A percentile compares a stretch with the other conserved stretches of the same genome.
Conservation (phyloP, 2,329 filamentous ascomycete species). For the Plenodomus lindquistii region DNA sequence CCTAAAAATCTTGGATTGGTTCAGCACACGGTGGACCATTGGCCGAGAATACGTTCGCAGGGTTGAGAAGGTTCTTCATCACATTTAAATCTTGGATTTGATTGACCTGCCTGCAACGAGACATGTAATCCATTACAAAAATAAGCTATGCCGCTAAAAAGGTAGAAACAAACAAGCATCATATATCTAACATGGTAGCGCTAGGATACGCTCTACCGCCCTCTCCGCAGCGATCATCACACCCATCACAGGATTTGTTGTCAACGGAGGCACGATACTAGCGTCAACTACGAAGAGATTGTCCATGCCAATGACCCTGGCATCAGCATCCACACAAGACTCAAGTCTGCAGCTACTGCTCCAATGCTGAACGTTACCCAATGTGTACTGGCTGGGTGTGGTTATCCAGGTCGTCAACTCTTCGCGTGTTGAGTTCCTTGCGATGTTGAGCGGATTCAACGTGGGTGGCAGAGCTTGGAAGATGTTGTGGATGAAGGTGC, state of each 20-base stretch:
- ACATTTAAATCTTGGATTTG: background rate
- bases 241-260: conserved; percentile 60
- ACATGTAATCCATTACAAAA: background rate
- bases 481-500: conserved; percentile 55
- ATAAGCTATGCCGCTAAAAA: background rate
- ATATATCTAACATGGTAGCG: background rate
- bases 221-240: conserved; percentile 59
- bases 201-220: conserved; percentile 55
- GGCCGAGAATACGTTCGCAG: background rate
- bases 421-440: conserved; percentile 50
- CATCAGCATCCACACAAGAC: conserved; percentile 53
- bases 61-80: background rate
- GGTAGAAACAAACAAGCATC: background rate
- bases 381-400: conserved; percentile 52
- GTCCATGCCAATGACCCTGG: conserved; percentile 53
- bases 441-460: conserved; percentile 55
- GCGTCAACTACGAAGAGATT: conserved; percentile 59
- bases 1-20: background rate
- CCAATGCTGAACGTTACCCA: conserved; percentile 59
- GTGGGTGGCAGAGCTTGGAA: conserved; percentile 52
- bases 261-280: conserved; percentile 55
- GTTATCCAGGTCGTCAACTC: conserved; percentile 58
- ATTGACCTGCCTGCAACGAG: too few species aligned
- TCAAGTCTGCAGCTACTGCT: conserved; percentile 57
- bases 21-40: background rate